These are phyloP conservation scores for Neurospora pannonica DNA, from an alignment of 495 filamentous ascomycete genomes.

Conservation along the genomic window DNA sequence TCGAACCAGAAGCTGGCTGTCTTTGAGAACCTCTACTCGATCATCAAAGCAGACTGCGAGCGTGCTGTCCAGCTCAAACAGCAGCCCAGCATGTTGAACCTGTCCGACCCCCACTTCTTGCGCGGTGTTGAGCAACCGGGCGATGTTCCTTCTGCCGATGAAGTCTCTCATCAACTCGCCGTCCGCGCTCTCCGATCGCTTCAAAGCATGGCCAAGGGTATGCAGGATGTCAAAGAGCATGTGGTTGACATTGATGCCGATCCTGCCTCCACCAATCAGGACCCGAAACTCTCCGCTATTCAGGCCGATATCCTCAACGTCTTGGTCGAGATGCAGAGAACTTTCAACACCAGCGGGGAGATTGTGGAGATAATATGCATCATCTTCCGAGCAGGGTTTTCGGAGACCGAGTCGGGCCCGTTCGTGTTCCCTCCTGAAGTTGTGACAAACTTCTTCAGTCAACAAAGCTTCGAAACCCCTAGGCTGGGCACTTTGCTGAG, in stretches of 20 bases:
- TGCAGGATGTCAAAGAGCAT: conserved; percentile 62
- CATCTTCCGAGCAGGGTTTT: conserved; percentile 69
- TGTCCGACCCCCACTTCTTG: conserved; percentile 22
- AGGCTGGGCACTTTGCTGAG: conserved; percentile 64
- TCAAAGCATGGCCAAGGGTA: conserved; percentile 65
- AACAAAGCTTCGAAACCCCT: conserved; percentile 52
- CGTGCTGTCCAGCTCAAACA: conserved; percentile 26
- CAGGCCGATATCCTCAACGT: conserved; percentile 46
- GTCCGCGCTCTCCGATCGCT: conserved; percentile 64
- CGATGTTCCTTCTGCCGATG: conserved; percentile 12
- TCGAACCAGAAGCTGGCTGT: conserved; percentile 53
- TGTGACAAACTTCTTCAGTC: conserved; percentile 61
- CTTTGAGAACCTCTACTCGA: conserved; percentile 54
- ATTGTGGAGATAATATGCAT: conserved; percentile 69
- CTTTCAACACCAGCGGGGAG: conserved; percentile 53
- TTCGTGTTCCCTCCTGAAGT: conserved; percentile 67
- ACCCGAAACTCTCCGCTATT: conserved; percentile 7
- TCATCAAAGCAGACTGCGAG: conserved; percentile 54
- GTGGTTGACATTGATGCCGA: conserved; percentile 55
- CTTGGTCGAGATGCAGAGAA: conserved; percentile 39
- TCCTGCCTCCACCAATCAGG: not conserved
- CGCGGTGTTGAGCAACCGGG: conserved; percentile 20
- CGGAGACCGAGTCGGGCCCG: conserved; percentile 64
- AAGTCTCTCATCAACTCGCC: conserved; percentile 45
- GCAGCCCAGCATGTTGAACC: conserved; percentile 22